Evolutionary conservation across 768 basidiomycete genomes (phyloP).

Genomic region (Calocybe cyanea): DNA sequence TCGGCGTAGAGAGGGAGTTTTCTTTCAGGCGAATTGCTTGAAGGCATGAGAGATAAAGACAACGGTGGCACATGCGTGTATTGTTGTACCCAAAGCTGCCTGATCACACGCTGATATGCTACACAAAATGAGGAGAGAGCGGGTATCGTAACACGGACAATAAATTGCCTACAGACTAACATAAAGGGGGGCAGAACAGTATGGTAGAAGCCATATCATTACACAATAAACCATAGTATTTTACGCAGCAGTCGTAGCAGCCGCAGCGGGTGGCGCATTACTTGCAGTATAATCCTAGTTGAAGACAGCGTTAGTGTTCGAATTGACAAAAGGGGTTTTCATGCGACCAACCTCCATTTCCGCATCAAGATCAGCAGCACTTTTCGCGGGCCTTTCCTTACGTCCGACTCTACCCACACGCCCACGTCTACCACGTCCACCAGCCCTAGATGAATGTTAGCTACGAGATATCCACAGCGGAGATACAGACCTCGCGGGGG

Average conservation of each 20-base stretch:
- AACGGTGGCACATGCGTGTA: neutral
- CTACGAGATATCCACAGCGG: neutral
- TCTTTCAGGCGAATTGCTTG: conserved; percentile 4
- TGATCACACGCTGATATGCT: too few species aligned
- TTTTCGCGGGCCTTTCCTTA: conserved; percentile 72
- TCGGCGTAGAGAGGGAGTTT: conserved; percentile 47
- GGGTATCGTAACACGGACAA: conserved; percentile 4
- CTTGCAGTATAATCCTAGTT: conserved; percentile 65
- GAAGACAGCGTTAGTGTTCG: conserved; percentile 5
- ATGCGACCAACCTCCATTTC: conserved; percentile 83
- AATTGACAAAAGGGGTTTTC: neutral
- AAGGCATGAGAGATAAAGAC: conserved; percentile 7
- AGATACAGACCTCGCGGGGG: conserved; percentile 27
- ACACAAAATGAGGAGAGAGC: neutral
- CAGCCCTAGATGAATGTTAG: conserved; percentile 23
- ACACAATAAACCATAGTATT: conserved; percentile 15
- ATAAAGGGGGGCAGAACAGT: conserved; percentile 10
- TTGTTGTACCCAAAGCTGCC: too few species aligned
- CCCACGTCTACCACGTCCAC: conserved; percentile 42
- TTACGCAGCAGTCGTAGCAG: conserved; percentile 23
- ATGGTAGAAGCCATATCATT: conserved; percentile 14
- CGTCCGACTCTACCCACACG: conserved; percentile 39
- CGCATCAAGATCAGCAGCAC: conserved; percentile 88
- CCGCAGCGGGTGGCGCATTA: conserved; percentile 44
- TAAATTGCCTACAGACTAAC: conserved; percentile 8